A percentile compares a stretch with the other conserved stretches of the same genome.
Conservation (phyloP, 148 eudicot species). For the Amaranthus palmeri region DNA sequence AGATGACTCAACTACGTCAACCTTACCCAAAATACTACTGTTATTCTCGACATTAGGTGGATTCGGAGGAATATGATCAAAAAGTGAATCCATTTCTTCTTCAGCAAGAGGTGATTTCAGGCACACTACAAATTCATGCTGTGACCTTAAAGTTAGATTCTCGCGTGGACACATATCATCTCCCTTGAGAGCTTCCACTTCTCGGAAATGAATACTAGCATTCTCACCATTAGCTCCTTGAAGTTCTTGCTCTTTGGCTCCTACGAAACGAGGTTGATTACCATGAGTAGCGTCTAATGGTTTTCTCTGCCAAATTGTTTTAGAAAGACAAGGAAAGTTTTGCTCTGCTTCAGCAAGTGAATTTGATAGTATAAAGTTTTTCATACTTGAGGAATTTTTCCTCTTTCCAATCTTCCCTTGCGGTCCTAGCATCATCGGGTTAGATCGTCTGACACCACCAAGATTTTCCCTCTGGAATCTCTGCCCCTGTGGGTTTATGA, state of each 20-base stretch:
- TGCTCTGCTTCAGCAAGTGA: neutral
- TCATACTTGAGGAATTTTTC: constrained; percentile 9
- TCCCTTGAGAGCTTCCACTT: neutral
- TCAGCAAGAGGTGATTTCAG: neutral
- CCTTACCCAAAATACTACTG: neutral
- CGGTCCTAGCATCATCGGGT: constrained; percentile 15
- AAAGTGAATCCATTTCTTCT: neutral
- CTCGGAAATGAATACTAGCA: neutral
- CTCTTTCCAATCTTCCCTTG: constrained; percentile 19
- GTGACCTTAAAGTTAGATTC: neutral
- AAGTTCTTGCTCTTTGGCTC: constrained; percentile 5
- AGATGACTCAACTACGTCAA: neutral
- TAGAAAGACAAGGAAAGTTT: neutral
- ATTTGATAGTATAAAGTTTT: constrained; percentile 9
- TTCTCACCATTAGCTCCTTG: neutral
- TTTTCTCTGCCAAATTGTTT: constrained; percentile 2
- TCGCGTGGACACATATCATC: constrained; percentile 6
- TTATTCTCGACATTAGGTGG: constrained; percentile 4
- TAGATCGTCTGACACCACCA: constrained; percentile 6
- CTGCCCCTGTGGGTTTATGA: constrained; percentile 15
- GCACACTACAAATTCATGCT: neutral
- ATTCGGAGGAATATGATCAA: neutral
- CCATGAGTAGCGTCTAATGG: neutral
- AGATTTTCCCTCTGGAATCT: constrained; percentile 15
- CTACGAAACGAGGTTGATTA: neutral